Percentiles rank a stretch among this genome's conserved stretches.
phyloP scores from a whole-genome alignment of 139 green algal genomes.

The Limnomonas spitsbergensis region DNA sequence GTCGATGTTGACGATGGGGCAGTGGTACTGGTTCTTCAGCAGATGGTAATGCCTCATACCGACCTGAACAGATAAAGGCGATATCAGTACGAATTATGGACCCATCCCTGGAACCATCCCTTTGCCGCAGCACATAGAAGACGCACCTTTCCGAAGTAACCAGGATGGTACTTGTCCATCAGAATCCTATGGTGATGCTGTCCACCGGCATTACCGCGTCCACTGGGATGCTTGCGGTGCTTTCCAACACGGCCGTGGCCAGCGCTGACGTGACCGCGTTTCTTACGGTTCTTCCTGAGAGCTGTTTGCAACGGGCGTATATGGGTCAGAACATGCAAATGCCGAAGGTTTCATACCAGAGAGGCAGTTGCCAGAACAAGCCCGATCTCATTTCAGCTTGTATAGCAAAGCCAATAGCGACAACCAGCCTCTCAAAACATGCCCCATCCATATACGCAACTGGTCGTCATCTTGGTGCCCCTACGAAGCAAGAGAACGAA shows the following conservation, averaged over 20 bases:
- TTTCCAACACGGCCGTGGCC: conserved; percentile 98
- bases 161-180: conserved; percentile 98
- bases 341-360: background rate
- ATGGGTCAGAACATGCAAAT: background rate
- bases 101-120: background rate
- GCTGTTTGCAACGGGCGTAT: conserved; percentile 30
- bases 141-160: conserved; percentile 93
- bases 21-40: conserved; percentile 92
- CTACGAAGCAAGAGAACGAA: background rate
- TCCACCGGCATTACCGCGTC: conserved; percentile 98
- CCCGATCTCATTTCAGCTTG: background rate
- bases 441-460: background rate
- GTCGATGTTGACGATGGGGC: conserved; percentile 97
- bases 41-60: conserved; percentile 98
- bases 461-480: background rate
- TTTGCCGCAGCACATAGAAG: background rate
- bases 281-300: conserved; percentile 96
- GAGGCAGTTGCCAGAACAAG: background rate
- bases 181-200: conserved; percentile 99
- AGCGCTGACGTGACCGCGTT: conserved; percentile 95
- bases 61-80: conserved; percentile 57
- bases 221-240: conserved; percentile 97
- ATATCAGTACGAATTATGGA: background rate
- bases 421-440: background rate
- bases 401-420: too few species aligned